Base-by-base conservation (phyloP, 192 early-diverging fungal genomes). In the Rhizophagus clarus region DNA sequence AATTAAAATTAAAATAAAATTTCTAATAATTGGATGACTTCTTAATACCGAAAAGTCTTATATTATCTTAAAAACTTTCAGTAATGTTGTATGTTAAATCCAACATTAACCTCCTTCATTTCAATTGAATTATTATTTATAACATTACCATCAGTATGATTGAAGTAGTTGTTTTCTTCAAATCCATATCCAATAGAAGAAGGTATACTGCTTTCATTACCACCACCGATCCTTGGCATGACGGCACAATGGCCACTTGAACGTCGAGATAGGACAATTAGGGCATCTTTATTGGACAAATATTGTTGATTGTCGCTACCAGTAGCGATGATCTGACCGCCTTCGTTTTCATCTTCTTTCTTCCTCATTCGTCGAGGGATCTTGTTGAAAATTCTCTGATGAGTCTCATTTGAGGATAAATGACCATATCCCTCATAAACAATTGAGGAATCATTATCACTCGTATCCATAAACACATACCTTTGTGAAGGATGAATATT, bases 341-440 rank as follows among this genome's bases (percentile, higher is more conserved):
- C 24, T 42, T 34, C n/a, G 22, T 70, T n/a, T 70, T 37, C 32
- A 4, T 45, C 37, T 37, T 70, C 68, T 70, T 70, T 40, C 34
- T 70, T 70, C 37, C 5, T 70, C 34, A 70, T 32, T 11, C 68
- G 68, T 70, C 32, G 34, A 40, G 68, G 34, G 68, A 70, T 70
- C 68, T 70, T 70, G 68, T 70, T 42, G 37, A 70, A 70, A 70
- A 70, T 70, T 70, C 68, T 31, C 11, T 17, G 68, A 70, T 70
- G 37, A 70, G 68, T 70, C 68, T 70, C 32, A 70, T 70, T 70
- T 32, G 68, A n/a, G 29, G 68, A 42, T 37, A 70, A 42, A 42
- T 37, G 68, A 70, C 68, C 37, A 70, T 70, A 70, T 40, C 37
- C 68, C 68, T 70, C 68, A 45, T 20, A 17, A 70, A 70, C 34